These are phyloP conservation scores for Gentiana dahurica DNA, from an alignment of 257 asterid genomes.

Conservation along the genomic window DNA sequence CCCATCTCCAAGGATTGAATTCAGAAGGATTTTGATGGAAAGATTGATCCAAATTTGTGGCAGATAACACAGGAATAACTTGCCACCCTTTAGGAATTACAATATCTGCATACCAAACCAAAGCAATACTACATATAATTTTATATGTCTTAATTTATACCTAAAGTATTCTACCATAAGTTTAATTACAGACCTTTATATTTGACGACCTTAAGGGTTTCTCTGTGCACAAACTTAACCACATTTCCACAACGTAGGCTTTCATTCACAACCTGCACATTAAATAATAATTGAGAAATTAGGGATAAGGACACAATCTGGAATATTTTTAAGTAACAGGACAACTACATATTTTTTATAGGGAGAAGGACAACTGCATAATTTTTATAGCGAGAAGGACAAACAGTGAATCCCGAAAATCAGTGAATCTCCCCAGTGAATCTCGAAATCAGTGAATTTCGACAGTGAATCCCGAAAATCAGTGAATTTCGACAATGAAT, in stretches of 20 bases:
- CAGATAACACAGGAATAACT: conserved; percentile 56
- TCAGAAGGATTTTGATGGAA: conserved; percentile 48
- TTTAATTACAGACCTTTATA: conserved; percentile 40
- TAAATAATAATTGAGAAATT: background rate
- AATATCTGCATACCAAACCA: conserved; percentile 22
- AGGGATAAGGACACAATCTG: no score
- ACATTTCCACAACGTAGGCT: conserved; percentile 76
- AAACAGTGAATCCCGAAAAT: no score
- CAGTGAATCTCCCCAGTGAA: no score
- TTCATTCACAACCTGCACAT: conserved; percentile 47
- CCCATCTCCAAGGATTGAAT: conserved; percentile 78
- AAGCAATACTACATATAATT: conserved; percentile 12
- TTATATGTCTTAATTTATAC: background rate
- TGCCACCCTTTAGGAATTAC: conserved; percentile 72
- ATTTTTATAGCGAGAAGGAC: no score
- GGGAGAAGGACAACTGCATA: no score
- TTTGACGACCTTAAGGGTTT: conserved; percentile 51
- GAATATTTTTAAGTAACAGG: no score
- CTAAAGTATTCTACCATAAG: background rate
- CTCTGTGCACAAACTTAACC: conserved; percentile 65
- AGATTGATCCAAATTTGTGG: conserved; percentile 51
- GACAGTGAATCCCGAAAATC: no score
- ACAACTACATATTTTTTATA: no score
- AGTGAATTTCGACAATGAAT: no score
- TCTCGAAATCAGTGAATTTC: no score